Percentiles rank a stretch among this genome's conserved stretches.
Evolutionary conservation across 768 basidiomycete genomes (phyloP).

Genomic region (Pulveroboletus sp.): DNA sequence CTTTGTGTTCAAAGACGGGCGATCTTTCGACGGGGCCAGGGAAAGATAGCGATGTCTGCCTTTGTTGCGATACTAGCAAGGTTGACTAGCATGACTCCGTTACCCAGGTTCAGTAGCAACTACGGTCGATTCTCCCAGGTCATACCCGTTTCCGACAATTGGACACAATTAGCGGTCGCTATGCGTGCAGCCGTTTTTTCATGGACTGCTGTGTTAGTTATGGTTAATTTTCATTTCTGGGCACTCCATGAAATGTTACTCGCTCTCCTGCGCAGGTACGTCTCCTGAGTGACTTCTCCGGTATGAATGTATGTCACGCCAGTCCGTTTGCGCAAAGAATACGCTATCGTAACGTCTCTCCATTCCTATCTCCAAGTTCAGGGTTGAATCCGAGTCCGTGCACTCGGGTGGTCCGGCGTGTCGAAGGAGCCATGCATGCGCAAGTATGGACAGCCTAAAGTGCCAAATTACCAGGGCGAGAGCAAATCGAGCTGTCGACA

Average conservation of each 20-base stretch:
- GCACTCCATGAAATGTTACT: no score
- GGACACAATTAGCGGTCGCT: not conserved
- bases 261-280: not conserved
- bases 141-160: not conserved
- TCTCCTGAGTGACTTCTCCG: not conserved
- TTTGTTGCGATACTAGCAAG: not conserved
- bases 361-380: not conserved
- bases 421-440: not conserved
- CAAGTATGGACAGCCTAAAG: no score
- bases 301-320: no score
- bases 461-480: not conserved
- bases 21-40: not conserved
- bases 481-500: no score
- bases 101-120: not conserved
- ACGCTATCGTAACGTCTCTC: not conserved
- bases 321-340: no score
- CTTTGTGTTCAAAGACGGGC: not conserved
- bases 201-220: not conserved
- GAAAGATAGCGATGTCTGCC: not conserved
- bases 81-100: not conserved
- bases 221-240: not conserved
- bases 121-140: not conserved
- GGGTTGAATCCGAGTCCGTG: not conserved
- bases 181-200: not conserved
- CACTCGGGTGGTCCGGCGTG: not conserved